Conservation (phyloP, 495 filamentous ascomycete genomes). For the Hypoxylon trugodes region DNA sequence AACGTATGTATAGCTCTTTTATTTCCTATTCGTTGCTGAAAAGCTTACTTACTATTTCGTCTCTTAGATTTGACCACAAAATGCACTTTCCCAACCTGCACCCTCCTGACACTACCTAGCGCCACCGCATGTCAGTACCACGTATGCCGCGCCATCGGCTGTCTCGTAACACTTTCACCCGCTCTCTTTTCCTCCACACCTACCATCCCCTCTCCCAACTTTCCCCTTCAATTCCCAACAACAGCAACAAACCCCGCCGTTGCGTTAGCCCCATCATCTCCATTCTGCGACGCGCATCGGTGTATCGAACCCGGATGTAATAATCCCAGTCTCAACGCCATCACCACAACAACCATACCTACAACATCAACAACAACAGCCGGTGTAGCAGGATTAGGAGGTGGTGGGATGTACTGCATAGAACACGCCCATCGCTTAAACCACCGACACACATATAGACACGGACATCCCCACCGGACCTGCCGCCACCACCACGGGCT, state of each 20-base stretch:
- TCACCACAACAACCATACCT: neutral
- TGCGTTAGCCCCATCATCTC: neutral
- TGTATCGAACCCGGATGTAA: constrained; percentile 12
- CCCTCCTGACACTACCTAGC: constrained; percentile 15
- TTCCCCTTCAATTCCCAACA: no score
- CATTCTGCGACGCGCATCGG: constrained; percentile 21
- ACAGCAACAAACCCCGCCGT: no score
- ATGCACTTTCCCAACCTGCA: constrained; percentile 24
- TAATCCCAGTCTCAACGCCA: neutral
- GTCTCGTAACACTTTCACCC: neutral
- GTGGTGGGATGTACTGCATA: constrained; percentile 6
- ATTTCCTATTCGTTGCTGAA: neutral
- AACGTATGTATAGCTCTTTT: constrained; percentile 10
- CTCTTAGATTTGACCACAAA: constrained; percentile 20
- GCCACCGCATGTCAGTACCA: constrained; percentile 12
- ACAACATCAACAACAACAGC: neutral
- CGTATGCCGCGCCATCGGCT: constrained; percentile 8
- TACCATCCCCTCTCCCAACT: neutral
- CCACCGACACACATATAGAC: no score
- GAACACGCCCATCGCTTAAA: constrained; percentile 15
- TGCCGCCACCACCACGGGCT: neutral
- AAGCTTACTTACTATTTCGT: no score
- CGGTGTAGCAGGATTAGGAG: neutral
- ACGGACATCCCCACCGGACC: neutral
- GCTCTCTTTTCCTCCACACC: no score